Conservation (phyloP, 495 filamentous ascomycete genomes). For the Lasiosphaeriaceae sp. region DNA sequence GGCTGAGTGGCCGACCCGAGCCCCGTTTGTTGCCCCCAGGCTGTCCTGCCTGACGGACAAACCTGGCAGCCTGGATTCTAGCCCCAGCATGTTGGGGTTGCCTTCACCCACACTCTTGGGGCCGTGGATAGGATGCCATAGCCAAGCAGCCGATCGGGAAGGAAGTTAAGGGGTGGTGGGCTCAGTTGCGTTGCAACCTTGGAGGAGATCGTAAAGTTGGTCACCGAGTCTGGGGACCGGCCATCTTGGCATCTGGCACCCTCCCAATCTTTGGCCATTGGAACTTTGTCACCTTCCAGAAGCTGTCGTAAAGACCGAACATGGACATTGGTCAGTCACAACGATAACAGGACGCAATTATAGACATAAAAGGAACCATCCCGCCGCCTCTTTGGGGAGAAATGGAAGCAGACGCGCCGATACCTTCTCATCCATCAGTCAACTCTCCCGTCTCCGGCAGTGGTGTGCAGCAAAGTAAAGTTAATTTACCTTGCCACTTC, state of each 20-base stretch:
- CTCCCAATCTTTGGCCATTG: background rate
- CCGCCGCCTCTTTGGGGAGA: background rate
- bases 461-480: background rate
- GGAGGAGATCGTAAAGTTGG: background rate
- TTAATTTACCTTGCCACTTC: background rate
- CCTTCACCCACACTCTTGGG: background rate
- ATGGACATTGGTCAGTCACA: background rate
- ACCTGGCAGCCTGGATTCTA: background rate
- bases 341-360: background rate
- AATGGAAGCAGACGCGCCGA: background rate
- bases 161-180: constrained; percentile 12
- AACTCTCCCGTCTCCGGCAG: too few relatives aligned
- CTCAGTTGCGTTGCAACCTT: background rate
- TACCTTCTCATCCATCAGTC: background rate
- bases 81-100: background rate
- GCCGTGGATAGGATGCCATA: background rate
- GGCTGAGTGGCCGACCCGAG: too few relatives aligned
- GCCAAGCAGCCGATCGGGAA: constrained; percentile 20
- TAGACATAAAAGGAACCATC: background rate
- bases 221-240: too few relatives aligned
- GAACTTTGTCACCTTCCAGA: constrained; percentile 22
- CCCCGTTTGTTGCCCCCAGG: too few relatives aligned
- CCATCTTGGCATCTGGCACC: too few relatives aligned
- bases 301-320: constrained; percentile 4
- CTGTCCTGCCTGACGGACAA: too few relatives aligned